Conservation (phyloP, 1,284 basidiomycete species). For the Apiotrichum siamense region DNA sequence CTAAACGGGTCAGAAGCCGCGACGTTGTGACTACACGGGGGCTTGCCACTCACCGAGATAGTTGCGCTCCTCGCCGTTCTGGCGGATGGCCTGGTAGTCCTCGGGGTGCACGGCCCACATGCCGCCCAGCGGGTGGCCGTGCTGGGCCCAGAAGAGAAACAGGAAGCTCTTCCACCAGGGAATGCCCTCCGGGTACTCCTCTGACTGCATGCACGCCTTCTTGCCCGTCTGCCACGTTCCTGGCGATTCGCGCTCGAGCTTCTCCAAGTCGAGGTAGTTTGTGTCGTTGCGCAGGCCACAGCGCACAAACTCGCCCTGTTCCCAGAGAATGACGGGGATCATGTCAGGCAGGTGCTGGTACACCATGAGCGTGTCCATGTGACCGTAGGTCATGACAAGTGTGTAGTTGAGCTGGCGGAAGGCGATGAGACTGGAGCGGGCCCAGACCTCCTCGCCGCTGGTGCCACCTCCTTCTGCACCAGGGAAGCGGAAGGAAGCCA, state of each 20-base stretch:
- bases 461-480: constrained; percentile 1
- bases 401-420: constrained; percentile 32
- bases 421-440: constrained; percentile 22
- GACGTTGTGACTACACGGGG: background rate
- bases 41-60: constrained; percentile 40
- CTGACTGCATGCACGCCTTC: constrained; percentile 18
- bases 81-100: constrained; percentile 24
- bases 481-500: constrained; percentile 29
- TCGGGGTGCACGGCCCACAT: constrained; percentile 44
- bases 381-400: constrained; percentile 24
- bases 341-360: constrained; percentile 33
- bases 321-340: constrained; percentile 29
- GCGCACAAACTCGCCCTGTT: constrained; percentile 11
- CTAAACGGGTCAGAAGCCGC: constrained; percentile 7
- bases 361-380: constrained; percentile 30
- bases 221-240: constrained; percentile 11
- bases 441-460: constrained; percentile 23
- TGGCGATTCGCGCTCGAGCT: constrained; percentile 4
- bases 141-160: constrained; percentile 37
- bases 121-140: constrained; percentile 29
- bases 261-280: constrained; percentile 13
- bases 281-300: constrained; percentile 22
- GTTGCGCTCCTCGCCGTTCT: constrained; percentile 20
- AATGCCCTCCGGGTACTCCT: constrained; percentile 29
- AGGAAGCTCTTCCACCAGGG: constrained; percentile 41